Percentiles rank a stretch among this genome's conserved stretches.
Evolutionary conservation across 2,329 filamentous ascomycete species (phyloP).

Genomic region (Calycina marina): DNA sequence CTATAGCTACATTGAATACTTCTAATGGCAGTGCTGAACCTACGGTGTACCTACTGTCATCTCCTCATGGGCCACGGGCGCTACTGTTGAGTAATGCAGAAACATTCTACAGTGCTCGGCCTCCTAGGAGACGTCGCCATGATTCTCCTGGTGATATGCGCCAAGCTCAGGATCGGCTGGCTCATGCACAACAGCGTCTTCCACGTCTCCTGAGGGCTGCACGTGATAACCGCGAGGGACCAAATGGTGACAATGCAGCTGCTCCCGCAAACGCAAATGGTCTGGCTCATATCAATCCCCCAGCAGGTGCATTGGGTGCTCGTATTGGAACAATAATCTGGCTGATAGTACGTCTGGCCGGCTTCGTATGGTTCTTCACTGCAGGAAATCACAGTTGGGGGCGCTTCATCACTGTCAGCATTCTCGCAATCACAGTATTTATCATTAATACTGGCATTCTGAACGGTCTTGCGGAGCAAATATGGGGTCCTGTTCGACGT

Average conservation of each 20-base stretch:
- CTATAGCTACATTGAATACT: slow-evolving; percentile 1
- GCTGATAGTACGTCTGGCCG: slow-evolving; percentile 40
- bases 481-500: slow-evolving; percentile 40
- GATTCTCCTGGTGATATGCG: slow-evolving; percentile 1
- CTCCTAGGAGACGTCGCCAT: slow-evolving; percentile 10
- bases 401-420: slow-evolving; percentile 40
- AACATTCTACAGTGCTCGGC: slow-evolving; percentile 35
- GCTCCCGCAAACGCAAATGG: slow-evolving; percentile 4
- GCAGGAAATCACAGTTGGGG: slow-evolving; percentile 42
- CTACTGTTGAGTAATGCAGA: slow-evolving; percentile 39
- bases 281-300: slow-evolving; percentile 16
- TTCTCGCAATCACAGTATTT: slow-evolving; percentile 39
- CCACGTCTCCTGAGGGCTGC: slow-evolving; percentile 13
- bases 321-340: slow-evolving; percentile 45
- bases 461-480: slow-evolving; percentile 37
- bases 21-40: slow-evolving; percentile 20
- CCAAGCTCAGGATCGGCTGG: background rate
- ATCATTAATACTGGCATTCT: slow-evolving; percentile 44
- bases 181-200: slow-evolving; percentile 5
- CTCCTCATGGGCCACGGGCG: slow-evolving; percentile 42
- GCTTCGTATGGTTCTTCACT: slow-evolving; percentile 53
- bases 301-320: slow-evolving; percentile 17
- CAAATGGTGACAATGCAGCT: slow-evolving; percentile 5
- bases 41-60: slow-evolving; percentile 46
- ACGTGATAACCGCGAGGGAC: slow-evolving; percentile 9